Percentiles rank a stretch among this genome's conserved stretches.
phyloP scores from a whole-genome alignment of 2,329 filamentous ascomycete species.

The Magnaporthiopsis incrustans region DNA sequence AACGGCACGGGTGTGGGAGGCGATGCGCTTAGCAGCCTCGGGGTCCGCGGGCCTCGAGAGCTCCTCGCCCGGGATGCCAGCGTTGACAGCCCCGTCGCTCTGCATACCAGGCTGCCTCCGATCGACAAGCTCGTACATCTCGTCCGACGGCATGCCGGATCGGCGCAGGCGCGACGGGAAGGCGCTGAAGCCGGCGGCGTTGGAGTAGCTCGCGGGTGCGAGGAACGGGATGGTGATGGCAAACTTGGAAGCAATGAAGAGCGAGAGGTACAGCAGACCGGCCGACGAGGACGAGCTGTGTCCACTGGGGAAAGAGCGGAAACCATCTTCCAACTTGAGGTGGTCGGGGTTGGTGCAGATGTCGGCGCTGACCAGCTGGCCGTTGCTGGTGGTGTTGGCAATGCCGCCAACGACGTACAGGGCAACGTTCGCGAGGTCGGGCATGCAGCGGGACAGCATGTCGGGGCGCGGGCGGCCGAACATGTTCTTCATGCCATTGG shows the following conservation, averaged over 20 bases:
- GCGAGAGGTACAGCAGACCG: constrained; percentile 74
- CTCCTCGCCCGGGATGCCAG: constrained; percentile 17
- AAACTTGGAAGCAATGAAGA: constrained; percentile 82
- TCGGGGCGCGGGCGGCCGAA: constrained; percentile 71
- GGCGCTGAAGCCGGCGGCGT: constrained; percentile 50
- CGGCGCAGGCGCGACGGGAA: constrained; percentile 63
- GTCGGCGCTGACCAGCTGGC: constrained; percentile 62
- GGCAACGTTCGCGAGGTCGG: constrained; percentile 58
- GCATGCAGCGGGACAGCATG: constrained; percentile 60
- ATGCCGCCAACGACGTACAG: constrained; percentile 57
- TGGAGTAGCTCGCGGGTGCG: constrained; percentile 36
- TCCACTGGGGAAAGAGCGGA: constrained; percentile 75
- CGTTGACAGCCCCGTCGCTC: constrained; percentile 10
- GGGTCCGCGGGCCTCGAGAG: constrained; percentile 23
- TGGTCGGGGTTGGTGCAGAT: constrained; percentile 66
- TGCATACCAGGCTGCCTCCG: constrained; percentile 9
- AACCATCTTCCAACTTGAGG: constrained; percentile 65
- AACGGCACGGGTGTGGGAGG: constrained; percentile 30
- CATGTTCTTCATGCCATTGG: constrained; percentile 77
- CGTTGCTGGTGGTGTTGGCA: constrained; percentile 41
- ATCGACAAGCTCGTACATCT: constrained; percentile 23
- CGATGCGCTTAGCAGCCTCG: constrained; percentile 21
- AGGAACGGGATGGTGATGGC: constrained; percentile 66
- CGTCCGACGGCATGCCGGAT: constrained; percentile 24
- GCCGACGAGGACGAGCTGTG: constrained; percentile 70